A percentile compares a stretch with the other conserved stretches of the same genome.
phyloP scores from a whole-genome alignment of 177 flowering plant species.

The Telopea speciosissima region DNA sequence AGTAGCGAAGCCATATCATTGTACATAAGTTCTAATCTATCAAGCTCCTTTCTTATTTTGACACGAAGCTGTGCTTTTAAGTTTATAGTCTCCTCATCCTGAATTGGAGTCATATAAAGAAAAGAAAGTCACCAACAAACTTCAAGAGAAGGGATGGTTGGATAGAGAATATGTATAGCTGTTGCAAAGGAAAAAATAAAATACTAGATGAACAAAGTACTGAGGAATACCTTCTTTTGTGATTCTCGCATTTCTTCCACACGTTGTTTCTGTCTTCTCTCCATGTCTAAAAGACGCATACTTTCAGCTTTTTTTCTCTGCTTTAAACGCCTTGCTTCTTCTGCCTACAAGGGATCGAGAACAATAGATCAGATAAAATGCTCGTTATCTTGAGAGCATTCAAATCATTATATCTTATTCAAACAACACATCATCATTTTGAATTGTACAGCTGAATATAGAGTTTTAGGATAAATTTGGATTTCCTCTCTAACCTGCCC shows the following conservation, averaged over 20 bases:
- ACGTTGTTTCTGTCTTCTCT: conserved; percentile 80
- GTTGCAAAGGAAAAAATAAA: not conserved
- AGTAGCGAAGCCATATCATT: conserved; percentile 76
- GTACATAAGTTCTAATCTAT: conserved; percentile 43
- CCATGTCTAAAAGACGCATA: conserved; percentile 63
- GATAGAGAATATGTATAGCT: too few species aligned
- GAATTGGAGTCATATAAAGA: conserved; percentile 14
- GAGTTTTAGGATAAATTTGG: too few species aligned
- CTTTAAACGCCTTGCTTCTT: conserved; percentile 65
- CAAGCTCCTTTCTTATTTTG: conserved; percentile 56
- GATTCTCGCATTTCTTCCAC: conserved; percentile 76
- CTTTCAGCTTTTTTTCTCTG: conserved; percentile 66
- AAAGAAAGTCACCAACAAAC: not conserved
- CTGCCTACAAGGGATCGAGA: conserved; percentile 46
- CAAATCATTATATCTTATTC: not conserved
- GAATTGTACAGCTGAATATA: too few species aligned
- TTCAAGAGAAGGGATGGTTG: not conserved
- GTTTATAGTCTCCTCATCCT: conserved; percentile 71
- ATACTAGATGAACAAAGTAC: not conserved
- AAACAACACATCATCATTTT: too few species aligned
- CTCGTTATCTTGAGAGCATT: not conserved
- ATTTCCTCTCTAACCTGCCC: too few species aligned
- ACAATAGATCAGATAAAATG: not conserved
- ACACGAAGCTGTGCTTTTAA: conserved; percentile 67
- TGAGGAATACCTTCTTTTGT: conserved; percentile 56